Evolutionary conservation across 1,284 basidiomycete genomes (phyloP).

Genomic region (Tilletia indica): DNA sequence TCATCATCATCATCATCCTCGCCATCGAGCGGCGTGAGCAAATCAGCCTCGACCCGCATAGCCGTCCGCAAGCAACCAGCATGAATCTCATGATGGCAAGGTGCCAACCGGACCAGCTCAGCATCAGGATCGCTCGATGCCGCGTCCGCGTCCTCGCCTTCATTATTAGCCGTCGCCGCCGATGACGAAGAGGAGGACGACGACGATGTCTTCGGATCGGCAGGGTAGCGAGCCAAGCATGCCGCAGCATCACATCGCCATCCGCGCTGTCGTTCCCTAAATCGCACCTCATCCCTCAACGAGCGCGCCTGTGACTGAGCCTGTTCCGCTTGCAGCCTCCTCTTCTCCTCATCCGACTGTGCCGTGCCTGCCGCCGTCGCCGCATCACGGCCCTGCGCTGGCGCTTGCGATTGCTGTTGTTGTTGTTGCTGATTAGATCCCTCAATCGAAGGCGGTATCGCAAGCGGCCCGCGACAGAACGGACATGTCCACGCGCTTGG

Average conservation of each 20-base stretch:
- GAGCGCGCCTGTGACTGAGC: conserved; percentile 21
- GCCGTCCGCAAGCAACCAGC: conserved; percentile 47
- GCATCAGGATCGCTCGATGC: conserved; percentile 24
- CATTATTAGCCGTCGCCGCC: not conserved
- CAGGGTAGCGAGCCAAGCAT: conserved; percentile 44
- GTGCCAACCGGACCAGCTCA: conserved; percentile 35
- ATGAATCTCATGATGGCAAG: conserved; percentile 50
- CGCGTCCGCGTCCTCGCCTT: conserved; percentile 6
- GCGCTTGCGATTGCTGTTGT: too few species aligned
- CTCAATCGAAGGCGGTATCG: not conserved
- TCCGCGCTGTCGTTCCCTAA: conserved; percentile 35
- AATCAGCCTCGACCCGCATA: conserved; percentile 39
- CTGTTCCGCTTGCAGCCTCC: not conserved
- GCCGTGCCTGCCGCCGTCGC: not conserved
- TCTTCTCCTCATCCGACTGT: not conserved
- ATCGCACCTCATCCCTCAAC: conserved; percentile 42
- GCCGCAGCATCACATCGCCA: conserved; percentile 49
- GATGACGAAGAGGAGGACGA: not conserved
- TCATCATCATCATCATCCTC: not conserved
- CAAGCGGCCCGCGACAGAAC: conserved; percentile 42
- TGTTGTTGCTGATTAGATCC: not conserved
- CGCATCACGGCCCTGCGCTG: not conserved
- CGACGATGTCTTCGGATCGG: not conserved
- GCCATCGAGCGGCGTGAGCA: conserved; percentile 20
- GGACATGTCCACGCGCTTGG: conserved; percentile 52